Percentiles rank a stretch among this genome's conserved stretches.
These are phyloP conservation scores for Raffaelea arxii DNA, from an alignment of 2,329 filamentous ascomycete species.

Conservation along the genomic window DNA sequence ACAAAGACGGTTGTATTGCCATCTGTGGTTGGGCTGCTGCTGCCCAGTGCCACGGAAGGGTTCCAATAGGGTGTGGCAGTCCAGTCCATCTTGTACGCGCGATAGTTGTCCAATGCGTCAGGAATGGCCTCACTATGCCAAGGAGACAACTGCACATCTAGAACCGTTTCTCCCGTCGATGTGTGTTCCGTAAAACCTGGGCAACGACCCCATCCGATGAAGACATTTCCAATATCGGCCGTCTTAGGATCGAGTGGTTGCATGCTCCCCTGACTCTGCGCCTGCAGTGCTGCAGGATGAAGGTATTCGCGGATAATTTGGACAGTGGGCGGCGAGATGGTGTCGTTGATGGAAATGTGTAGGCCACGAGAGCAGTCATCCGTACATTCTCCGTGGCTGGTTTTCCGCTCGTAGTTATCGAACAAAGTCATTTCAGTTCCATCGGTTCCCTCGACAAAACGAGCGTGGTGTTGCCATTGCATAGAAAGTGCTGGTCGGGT, in stretches of 20 bases:
- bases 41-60: conserved; percentile 15
- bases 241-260: conserved; percentile 38
- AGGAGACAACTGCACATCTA: conserved; percentile 33
- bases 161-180: conserved; percentile 37
- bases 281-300: conserved; percentile 23
- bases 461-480: conserved; percentile 37
- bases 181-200: conserved; percentile 37
- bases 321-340: conserved; percentile 28
- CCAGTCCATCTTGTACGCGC: conserved; percentile 45
- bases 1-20: conserved; percentile 21
- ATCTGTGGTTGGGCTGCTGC: too few species aligned
- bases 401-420: conserved; percentile 38
- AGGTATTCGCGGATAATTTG: conserved; percentile 34
- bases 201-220: conserved; percentile 47
- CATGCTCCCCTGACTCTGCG: conserved; percentile 28
- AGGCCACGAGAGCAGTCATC: conserved; percentile 29
- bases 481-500: conserved; percentile 12
- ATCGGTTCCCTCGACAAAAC: conserved; percentile 27
- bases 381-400: conserved; percentile 20
- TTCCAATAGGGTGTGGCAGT: conserved; percentile 30
- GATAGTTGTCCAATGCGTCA: conserved; percentile 36
- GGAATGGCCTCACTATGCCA: conserved; percentile 1
- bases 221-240: conserved; percentile 28
- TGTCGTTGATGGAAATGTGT: conserved; percentile 31
- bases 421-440: conserved; percentile 34